Evolutionary conservation across 2,329 filamentous ascomycete genomes (phyloP).

Genomic region (Ramularia endophylla): DNA sequence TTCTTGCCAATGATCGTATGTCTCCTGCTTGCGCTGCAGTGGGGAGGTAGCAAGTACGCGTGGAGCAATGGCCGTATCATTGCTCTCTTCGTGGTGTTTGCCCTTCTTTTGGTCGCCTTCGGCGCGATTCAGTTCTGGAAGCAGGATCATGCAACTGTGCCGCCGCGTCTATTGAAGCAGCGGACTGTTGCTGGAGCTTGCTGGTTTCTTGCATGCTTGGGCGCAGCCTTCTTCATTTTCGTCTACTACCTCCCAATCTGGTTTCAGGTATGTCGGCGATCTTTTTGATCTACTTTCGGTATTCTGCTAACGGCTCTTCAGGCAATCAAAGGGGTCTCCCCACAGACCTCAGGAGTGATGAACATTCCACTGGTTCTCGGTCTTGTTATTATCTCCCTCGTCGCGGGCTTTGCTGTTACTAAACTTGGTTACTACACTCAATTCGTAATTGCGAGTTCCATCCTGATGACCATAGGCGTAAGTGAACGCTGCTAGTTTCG

Average conservation of each 20-base stretch:
- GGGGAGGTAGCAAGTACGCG: slow-evolving; percentile 42
- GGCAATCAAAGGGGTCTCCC: slow-evolving; percentile 42
- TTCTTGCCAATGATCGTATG: slow-evolving; percentile 46
- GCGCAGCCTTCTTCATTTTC: slow-evolving; percentile 35
- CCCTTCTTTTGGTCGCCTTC: slow-evolving; percentile 39
- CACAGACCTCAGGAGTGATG: slow-evolving; percentile 44
- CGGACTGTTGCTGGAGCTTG: slow-evolving; percentile 30
- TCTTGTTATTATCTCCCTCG: slow-evolving; percentile 39
- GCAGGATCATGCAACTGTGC: slow-evolving; percentile 39
- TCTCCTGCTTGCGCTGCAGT: slow-evolving; percentile 46
- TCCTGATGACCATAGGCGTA: slow-evolving; percentile 41
- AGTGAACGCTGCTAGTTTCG: too few species aligned
- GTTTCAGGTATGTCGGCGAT: slow-evolving; percentile 33
- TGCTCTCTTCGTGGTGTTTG: slow-evolving; percentile 41
- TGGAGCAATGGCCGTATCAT: slow-evolving; percentile 44
- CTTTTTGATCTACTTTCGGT: too few species aligned
- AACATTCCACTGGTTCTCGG: slow-evolving; percentile 43
- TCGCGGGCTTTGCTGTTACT: slow-evolving; percentile 36
- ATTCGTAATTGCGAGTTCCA: slow-evolving; percentile 38
- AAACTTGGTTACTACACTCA: slow-evolving; percentile 45
- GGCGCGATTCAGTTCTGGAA: slow-evolving; percentile 39
- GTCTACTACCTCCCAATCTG: slow-evolving; percentile 43
- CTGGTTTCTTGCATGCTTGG: slow-evolving; percentile 33
- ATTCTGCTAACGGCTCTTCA: too few species aligned
- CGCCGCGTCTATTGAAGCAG: slow-evolving; percentile 42